Conservation (phyloP, 1,284 basidiomycete genomes). For the Cryptococcus sp. region DNA sequence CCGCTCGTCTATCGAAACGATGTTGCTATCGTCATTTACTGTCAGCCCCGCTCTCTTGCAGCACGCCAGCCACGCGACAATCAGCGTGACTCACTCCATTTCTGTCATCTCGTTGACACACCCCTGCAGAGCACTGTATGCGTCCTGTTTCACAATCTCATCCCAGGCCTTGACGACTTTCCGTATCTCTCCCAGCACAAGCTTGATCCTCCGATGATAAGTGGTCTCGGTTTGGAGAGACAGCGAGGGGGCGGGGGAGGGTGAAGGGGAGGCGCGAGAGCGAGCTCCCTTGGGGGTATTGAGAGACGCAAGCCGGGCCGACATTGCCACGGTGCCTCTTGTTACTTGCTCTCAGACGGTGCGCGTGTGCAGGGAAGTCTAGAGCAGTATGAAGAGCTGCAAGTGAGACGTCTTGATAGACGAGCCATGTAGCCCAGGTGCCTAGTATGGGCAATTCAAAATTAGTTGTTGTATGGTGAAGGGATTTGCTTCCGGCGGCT, state of each 20-base stretch:
- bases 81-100: conserved; percentile 23
- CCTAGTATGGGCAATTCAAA: no score
- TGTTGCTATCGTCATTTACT: conserved; percentile 26
- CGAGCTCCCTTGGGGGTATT: conserved; percentile 48
- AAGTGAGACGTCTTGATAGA: no score
- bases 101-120: conserved; percentile 30
- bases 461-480: no score
- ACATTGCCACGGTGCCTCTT: not conserved
- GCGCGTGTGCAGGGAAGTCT: no score
- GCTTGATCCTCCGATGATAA: conserved; percentile 42
- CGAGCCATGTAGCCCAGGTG: no score
- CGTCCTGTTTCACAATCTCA: conserved; percentile 39
- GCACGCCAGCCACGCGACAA: not conserved
- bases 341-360: no score
- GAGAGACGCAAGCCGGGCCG: conserved; percentile 43
- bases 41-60: not conserved
- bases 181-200: conserved; percentile 35
- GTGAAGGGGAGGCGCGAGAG: conserved; percentile 50
- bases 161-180: conserved; percentile 41
- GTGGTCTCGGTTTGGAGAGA: conserved; percentile 32
- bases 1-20: conserved; percentile 26
- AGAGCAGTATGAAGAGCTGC: no score
- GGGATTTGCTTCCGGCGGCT: no score
- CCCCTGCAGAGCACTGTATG: conserved; percentile 40
- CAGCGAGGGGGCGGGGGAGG: conserved; percentile 24